Evolutionary conservation across 768 basidiomycete species (phyloP).

Genomic region (Infundibulicybe gibba): DNA sequence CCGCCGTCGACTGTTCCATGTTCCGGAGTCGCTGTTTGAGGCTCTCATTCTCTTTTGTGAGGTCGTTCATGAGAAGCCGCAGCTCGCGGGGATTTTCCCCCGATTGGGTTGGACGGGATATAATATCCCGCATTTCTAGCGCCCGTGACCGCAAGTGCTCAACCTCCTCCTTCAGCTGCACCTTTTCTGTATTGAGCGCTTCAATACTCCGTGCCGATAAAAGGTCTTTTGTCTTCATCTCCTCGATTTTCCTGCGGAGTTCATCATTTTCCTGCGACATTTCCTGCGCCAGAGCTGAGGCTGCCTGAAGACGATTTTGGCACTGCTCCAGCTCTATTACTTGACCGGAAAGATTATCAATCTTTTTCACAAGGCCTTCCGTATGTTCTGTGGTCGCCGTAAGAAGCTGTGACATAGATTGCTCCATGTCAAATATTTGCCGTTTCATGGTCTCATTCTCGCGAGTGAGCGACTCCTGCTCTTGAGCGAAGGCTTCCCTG

Average conservation of each 20-base stretch:
- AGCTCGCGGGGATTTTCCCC: slow-evolving; percentile 25
- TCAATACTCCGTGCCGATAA: slow-evolving; percentile 8
- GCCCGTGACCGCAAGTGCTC: slow-evolving; percentile 22
- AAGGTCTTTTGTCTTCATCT: slow-evolving; percentile 12
- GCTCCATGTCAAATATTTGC: slow-evolving; percentile 23
- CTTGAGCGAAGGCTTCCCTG: slow-evolving; percentile 20
- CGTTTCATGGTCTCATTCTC: slow-evolving; percentile 23
- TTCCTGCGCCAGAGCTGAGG: slow-evolving; percentile 12
- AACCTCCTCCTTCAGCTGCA: slow-evolving; percentile 23
- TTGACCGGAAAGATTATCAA: slow-evolving; percentile 17
- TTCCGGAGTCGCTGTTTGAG: slow-evolving; percentile 30
- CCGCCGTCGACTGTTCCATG: slow-evolving; percentile 32
- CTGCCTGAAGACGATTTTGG: slow-evolving; percentile 5
- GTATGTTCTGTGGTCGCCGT: slow-evolving; percentile 13
- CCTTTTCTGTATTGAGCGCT: slow-evolving; percentile 17
- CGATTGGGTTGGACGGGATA: slow-evolving; percentile 17
- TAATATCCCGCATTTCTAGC: slow-evolving; percentile 25
- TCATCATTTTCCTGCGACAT: slow-evolving; percentile 18
- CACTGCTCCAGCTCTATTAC: slow-evolving; percentile 6
- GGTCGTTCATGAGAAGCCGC: slow-evolving; percentile 31
- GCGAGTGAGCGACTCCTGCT: slow-evolving; percentile 16
- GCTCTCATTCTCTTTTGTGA: slow-evolving; percentile 36
- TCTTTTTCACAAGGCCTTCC: slow-evolving; percentile 24
- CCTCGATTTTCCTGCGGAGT: slow-evolving; percentile 15
- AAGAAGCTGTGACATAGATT: slow-evolving; percentile 21